Conservation (phyloP, 352 stramenopile genomes). For the Pythium brachiatum region DNA sequence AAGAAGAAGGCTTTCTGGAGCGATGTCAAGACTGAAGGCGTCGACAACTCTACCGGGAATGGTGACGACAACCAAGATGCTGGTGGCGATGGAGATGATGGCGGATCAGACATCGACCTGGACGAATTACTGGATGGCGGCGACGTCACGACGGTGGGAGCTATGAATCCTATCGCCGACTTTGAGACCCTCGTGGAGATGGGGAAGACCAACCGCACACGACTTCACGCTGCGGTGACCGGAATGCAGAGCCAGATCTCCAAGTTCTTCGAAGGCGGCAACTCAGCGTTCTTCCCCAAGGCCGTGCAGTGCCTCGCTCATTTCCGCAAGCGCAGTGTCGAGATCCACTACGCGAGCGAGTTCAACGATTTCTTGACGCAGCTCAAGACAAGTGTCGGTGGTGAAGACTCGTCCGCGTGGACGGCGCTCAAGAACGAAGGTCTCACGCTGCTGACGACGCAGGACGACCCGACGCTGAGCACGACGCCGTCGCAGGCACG, state of each 20-base stretch:
- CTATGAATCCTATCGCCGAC: constrained; percentile 82
- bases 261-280: constrained; percentile 51
- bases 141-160: constrained; percentile 66
- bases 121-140: constrained; percentile 70
- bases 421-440: constrained; percentile 48
- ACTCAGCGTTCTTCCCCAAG: constrained; percentile 56
- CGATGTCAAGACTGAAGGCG: constrained; percentile 40
- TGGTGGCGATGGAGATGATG: constrained; percentile 29
- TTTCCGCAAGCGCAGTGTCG: constrained; percentile 64
- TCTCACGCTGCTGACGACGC: constrained; percentile 51
- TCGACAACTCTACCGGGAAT: constrained; percentile 19
- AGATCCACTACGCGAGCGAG: constrained; percentile 68
- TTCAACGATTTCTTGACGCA: constrained; percentile 73
- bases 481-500: constrained; percentile 47
- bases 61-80: constrained; percentile 24
- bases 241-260: constrained; percentile 73
- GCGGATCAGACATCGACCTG: constrained; percentile 66
- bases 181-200: constrained; percentile 72
- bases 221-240: constrained; percentile 45
- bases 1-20: constrained; percentile 86
- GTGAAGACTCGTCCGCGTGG: constrained; percentile 45
- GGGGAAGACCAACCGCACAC: constrained; percentile 40
- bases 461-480: constrained; percentile 56
- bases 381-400: constrained; percentile 45
- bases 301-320: constrained; percentile 64